Evolutionary conservation across 23 red algal species (phyloP), one percentile per base, ranked within the genome.

Genomic region (Gracilaria caudata): DNA sequence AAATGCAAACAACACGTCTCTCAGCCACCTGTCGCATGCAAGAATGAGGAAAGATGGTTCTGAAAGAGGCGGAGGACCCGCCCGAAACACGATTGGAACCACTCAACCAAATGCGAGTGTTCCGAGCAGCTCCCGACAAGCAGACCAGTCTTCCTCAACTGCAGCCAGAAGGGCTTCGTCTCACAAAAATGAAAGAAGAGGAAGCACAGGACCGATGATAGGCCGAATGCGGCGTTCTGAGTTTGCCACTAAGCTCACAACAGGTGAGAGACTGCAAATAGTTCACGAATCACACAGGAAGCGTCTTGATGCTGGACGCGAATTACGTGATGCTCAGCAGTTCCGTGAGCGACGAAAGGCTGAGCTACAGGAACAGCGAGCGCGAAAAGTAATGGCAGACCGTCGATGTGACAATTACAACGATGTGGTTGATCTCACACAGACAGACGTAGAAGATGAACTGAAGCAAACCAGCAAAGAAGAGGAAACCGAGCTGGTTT

Each of bases 371-470:
- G 39, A 46, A 8, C 11, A 30, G 37, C 21, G 24, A 17, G 70
- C 70, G 21, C 39, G 40, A 3, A 28, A 5, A 3, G 49, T n/a
- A 49, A 75, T 75, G 20, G 37, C 43, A 46, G 29, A 20, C 47
- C 70, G 70, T 75, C 70, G 70, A n/a, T 36, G 38, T 49, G n/a
- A 75, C 0, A 47, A 24, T 21, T 45, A 75, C 40, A 53, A 17
- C 14, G 43, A 45, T 45, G 43, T 45, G 4, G 61, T 75, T 29
- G 70, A 75, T 75, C 70, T 75, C 40, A 75, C 70, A 2, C 70
- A 75, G 33, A 49, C 20, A 1, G 33, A 43, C 10, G 20, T 41
- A 7, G 66, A 72, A 39, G 1, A 19, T 41, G 33, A 21, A 7
- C 20, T n/a, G 10, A 72, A 72, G 10, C 19, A 36, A 9, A 21